Evolutionary conservation across 768 basidiomycete genomes (phyloP).

Genomic region (Kondoa malvinella): DNA sequence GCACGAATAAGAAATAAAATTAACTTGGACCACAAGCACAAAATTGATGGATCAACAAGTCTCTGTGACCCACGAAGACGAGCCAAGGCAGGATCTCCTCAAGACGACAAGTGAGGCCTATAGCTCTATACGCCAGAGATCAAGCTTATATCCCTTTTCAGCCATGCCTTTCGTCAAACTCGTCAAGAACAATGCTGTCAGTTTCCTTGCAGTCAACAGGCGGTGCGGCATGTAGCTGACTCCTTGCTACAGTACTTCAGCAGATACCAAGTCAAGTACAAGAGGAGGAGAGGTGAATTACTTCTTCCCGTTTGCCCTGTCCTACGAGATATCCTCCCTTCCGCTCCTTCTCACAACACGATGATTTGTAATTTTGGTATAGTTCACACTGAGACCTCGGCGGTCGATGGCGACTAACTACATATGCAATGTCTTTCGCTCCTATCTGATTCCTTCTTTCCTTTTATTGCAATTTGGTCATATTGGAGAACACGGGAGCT

Average conservation of each 20-base stretch:
- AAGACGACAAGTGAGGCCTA: too few species aligned
- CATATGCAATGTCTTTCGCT: conserved; percentile 19
- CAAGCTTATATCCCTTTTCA: too few species aligned
- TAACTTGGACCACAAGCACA: too few species aligned
- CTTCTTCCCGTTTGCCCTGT: not conserved
- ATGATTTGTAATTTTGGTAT: conserved; percentile 20
- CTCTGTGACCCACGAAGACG: too few species aligned
- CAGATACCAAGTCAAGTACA: conserved; percentile 96
- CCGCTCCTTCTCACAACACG: not conserved
- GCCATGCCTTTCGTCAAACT: conserved; percentile 96
- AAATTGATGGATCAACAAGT: too few species aligned
- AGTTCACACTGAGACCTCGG: conserved; percentile 16
- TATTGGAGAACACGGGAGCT: not conserved
- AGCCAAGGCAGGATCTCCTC: too few species aligned
- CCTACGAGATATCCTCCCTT: too few species aligned
- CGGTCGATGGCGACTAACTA: not conserved
- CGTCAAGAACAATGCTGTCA: conserved; percentile 65
- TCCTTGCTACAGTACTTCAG: conserved; percentile 17
- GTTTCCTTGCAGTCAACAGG: too few species aligned
- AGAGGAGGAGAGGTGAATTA: conserved; percentile 42
- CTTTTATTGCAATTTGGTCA: not conserved
- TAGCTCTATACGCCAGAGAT: too few species aligned
- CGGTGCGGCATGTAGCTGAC: too few species aligned
- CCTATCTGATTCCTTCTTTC: conserved; percentile 17
- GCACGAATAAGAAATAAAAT: too few species aligned